Evolutionary conservation across 1,139 yeast genomes (phyloP), one percentile per base, ranked within the genome.

Genomic region (Pichia sp.): DNA sequence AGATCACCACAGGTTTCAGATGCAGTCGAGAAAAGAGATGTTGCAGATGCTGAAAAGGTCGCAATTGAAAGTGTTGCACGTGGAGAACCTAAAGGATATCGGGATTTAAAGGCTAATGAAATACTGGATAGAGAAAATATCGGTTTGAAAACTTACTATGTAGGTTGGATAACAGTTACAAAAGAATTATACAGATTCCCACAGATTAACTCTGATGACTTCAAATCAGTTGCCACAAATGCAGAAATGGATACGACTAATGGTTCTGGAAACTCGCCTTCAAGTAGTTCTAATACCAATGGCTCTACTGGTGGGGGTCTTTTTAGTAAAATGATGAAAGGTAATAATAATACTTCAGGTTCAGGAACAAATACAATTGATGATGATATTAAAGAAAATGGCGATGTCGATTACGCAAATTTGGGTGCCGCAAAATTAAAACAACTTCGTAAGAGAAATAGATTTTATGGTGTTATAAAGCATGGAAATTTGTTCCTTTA

Each of bases 401-500:
- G 41, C 3, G 48, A 47, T 4, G 48, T 50, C 8, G 60, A 53
- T 26, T 51, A 56, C 1, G 51, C 48, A 1, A 35, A 49, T 5
- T 30, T 54, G 15, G 61, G 56, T 32, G 48, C 59, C 4, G 52
- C 53, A 22, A 55, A 57, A 28, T 31, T 59, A 39, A 66, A 62
- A 38, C 50, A 59, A 7, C 54, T 61, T 3, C 57, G 68, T 37
- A 72, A 69, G 51, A 81, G 77, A 51, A 84, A 80, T 54, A 66
- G 79, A 33, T 82, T 76, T 52, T 82, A 65, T 57, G 88, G 81
- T 2, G 77, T 81, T 1, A 61, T 83, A 42, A 81, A 82, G 50
- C 96, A 88, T 54, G 95, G 96, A 0, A 88, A 88, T 55, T 63
- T 91, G 42, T 86, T 89, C 55, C 66, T 91, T 11, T 89, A 85